These are phyloP conservation scores for Psilocybe cubensis DNA, from an alignment of 768 basidiomycete genomes.

Conservation along the genomic window DNA sequence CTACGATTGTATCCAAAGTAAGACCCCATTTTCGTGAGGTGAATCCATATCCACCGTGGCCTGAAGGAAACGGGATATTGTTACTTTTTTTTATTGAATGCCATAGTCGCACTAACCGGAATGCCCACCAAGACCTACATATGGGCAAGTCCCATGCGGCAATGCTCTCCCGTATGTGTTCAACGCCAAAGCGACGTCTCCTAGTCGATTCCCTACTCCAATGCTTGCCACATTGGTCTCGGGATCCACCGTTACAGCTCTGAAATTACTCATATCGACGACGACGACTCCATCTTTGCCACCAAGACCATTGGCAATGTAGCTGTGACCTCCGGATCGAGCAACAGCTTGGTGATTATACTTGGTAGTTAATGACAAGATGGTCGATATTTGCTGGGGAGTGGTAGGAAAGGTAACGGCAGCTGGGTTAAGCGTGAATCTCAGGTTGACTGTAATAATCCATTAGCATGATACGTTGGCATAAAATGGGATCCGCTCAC, in stretches of 20 bases:
- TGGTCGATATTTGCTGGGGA: slow-evolving; percentile 33
- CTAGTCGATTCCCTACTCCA: slow-evolving; percentile 40
- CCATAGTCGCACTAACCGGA: slow-evolving; percentile 30
- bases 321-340: slow-evolving; percentile 50
- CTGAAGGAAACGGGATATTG: slow-evolving; percentile 1
- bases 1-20: slow-evolving; percentile 26
- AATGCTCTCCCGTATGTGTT: slow-evolving; percentile 38
- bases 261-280: slow-evolving; percentile 43
- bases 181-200: slow-evolving; percentile 39
- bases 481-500: slow-evolving; percentile 16
- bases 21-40: slow-evolving; percentile 33
- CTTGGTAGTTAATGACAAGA: slow-evolving; percentile 32
- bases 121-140: slow-evolving; percentile 51
- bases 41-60: slow-evolving; percentile 29
- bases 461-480: background rate
- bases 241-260: slow-evolving; percentile 32
- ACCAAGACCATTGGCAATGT: slow-evolving; percentile 46
- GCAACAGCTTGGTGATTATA: slow-evolving; percentile 40
- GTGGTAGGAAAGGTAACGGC: slow-evolving; percentile 35
- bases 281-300: slow-evolving; percentile 44
- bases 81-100: background rate
- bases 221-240: slow-evolving; percentile 35
- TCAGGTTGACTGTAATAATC: slow-evolving; percentile 27
- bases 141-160: slow-evolving; percentile 48
- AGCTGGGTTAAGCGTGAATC: slow-evolving; percentile 32